Base-by-base conservation (phyloP, 2,329 filamentous ascomycete genomes). In the Tolypocladium sp. region DNA sequence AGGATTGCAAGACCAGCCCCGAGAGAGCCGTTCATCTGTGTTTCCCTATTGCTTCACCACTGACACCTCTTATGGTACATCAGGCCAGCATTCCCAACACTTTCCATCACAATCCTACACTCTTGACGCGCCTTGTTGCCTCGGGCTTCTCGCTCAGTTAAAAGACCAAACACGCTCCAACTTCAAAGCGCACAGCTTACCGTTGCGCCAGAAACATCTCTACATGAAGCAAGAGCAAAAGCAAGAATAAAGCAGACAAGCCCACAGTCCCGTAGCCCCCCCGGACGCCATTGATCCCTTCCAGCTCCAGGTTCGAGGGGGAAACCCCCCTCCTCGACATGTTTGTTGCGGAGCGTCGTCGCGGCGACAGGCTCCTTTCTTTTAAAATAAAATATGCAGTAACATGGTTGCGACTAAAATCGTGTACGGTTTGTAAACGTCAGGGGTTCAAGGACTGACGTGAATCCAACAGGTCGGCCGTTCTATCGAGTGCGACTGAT, bases 331-430 rank as follows among this genome's bases (percentile, higher is more conserved):
- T 30, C n/a, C 17, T 40, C 30, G 38, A 57, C 30, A 17, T 37
- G 17, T 37, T 44, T 58, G 44, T 61, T 55, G 30, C 37, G 22
- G 56, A 55, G 22, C 15, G 40, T 58, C 13, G 35, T 51, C 41
- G 49, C 42, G 35, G 56, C 38, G 42, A 57, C 59, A 20, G 42
- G 30, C 30, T 52, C 46, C 53, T 40, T 56, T 57, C 37, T 53
- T 59, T 59, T n/a, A 55, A 52, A 57, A 58, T 25, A 57, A 56
- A 57, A 33, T 55, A 40, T 56, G 49, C 41, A 53, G 37, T 20
- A 46, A 57, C 27, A 62, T 58, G 54, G 44, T 20, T 27, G 42
- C 30, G 37, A 62, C 58, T 61, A 61, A 60, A 62, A 62, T 57
- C 42, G 60, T 59, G 56, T 61, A 62, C 30, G 46, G 51, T 38